phyloP scores from a whole-genome alignment of 176 grass and related monocot genomes.

The Cenchrus fungigraminus region DNA sequence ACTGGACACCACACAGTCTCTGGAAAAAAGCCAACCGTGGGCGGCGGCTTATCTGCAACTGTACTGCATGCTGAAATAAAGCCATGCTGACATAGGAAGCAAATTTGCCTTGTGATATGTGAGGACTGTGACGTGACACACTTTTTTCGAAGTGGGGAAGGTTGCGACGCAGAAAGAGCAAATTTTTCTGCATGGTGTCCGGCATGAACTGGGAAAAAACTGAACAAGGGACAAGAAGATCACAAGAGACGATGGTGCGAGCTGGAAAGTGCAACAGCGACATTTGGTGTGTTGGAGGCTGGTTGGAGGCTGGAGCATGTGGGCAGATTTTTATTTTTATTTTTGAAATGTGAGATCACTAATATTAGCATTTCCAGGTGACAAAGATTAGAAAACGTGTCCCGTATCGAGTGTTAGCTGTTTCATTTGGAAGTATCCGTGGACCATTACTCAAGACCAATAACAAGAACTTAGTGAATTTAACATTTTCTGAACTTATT shows the following conservation, averaged over 20 bases:
- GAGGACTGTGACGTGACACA: conserved; percentile 5
- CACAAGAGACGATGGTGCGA: not conserved
- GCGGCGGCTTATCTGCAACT: not conserved
- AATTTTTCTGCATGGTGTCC: not conserved
- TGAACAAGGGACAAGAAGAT: not conserved
- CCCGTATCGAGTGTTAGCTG: not conserved
- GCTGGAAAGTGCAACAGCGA: conserved; percentile 2
- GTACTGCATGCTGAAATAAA: not conserved
- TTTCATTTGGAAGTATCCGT: not conserved
- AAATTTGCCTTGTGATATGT: conserved; percentile 10
- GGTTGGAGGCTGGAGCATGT: not conserved
- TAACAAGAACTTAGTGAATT: not conserved
- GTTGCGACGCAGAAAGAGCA: conserved; percentile 35
- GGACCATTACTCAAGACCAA: not conserved
- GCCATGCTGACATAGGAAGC: conserved; percentile 12
- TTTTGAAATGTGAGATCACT: not conserved
- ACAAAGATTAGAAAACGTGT: not conserved
- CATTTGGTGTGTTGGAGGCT: not conserved
- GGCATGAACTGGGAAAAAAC: conserved; percentile 11
- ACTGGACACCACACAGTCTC: not conserved
- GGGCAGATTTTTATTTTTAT: not conserved
- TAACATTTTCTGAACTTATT: not conserved
- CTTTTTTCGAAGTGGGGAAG: conserved; percentile 22
- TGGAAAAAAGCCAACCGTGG: not conserved
- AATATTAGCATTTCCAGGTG: not conserved